These are phyloP conservation scores for Cladosporium velox DNA, from an alignment of 2,329 filamentous ascomycete genomes.

Conservation along the genomic window DNA sequence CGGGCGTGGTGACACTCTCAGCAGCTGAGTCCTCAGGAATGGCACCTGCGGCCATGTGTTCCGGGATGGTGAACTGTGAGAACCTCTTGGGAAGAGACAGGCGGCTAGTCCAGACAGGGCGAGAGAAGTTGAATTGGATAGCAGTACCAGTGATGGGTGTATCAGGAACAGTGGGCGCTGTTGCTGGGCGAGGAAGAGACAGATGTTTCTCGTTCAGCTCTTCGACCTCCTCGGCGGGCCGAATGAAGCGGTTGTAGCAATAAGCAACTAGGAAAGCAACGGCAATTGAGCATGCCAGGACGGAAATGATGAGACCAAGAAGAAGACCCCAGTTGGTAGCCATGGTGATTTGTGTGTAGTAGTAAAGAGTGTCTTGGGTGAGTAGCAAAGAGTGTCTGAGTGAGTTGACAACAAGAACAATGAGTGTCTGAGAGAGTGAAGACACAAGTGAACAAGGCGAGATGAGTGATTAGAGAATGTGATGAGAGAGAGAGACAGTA, in stretches of 20 bases:
- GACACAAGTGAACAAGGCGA: slow-evolving; percentile 20
- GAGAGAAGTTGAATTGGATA: slow-evolving; percentile 22
- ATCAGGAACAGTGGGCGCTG: slow-evolving; percentile 17
- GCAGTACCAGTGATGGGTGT: slow-evolving; percentile 20
- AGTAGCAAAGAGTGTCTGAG: slow-evolving; percentile 21
- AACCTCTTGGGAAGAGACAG: slow-evolving; percentile 19
- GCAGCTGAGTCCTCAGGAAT: slow-evolving; percentile 16
- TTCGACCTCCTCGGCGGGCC: slow-evolving; percentile 10
- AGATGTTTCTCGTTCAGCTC: slow-evolving; percentile 21
- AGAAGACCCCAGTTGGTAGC: slow-evolving; percentile 21
- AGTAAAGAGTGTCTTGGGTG: slow-evolving; percentile 21
- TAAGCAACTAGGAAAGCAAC: slow-evolving; percentile 19
- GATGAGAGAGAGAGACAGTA: slow-evolving; percentile 20
- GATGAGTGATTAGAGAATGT: slow-evolving; percentile 20
- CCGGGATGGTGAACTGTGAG: slow-evolving; percentile 19
- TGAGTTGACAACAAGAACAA: slow-evolving; percentile 20
- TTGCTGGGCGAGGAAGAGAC: slow-evolving; percentile 20
- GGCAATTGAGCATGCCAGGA: slow-evolving; percentile 16
- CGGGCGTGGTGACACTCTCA: slow-evolving; percentile 4
- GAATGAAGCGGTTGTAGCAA: slow-evolving; percentile 21
- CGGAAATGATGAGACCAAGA: slow-evolving; percentile 19
- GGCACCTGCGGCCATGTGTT: slow-evolving; percentile 21
- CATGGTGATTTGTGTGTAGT: slow-evolving; percentile 18
- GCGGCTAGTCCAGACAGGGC: slow-evolving; percentile 18
- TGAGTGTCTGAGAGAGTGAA: slow-evolving; percentile 20